Evolutionary conservation across 140 eudicot genomes (phyloP).

Genomic region (Anethum foeniculum): DNA sequence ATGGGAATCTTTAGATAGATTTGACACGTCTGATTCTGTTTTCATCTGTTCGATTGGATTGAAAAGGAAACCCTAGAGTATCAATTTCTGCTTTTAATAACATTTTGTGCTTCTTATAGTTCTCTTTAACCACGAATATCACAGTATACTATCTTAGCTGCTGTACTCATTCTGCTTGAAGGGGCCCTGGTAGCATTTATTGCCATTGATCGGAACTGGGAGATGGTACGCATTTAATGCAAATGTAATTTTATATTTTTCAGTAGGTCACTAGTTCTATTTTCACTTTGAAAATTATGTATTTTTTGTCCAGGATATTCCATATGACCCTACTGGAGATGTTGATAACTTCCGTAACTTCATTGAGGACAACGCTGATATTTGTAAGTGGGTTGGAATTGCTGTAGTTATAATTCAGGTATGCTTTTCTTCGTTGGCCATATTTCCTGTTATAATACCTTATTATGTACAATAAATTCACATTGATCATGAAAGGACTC

Average conservation of each 20-base stretch:
- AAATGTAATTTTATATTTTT: constrained; percentile 6
- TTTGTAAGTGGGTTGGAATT: constrained; percentile 77
- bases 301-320: constrained; percentile 50
- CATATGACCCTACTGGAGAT: constrained; percentile 75
- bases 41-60: not conserved
- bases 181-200: constrained; percentile 62
- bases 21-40: not conserved
- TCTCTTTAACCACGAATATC: constrained; percentile 33
- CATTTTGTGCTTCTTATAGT: constrained; percentile 3
- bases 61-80: not conserved
- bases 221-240: constrained; percentile 42
- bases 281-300: constrained; percentile 1
- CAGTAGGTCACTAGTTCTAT: not conserved
- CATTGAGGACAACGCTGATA: constrained; percentile 51
- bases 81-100: not conserved
- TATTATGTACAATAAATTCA: too few relatives aligned
- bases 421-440: constrained; percentile 2
- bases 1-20: not conserved
- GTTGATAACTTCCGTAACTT: constrained; percentile 54
- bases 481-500: not conserved
- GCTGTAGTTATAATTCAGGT: constrained; percentile 58
- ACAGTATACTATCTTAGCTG: constrained; percentile 53
- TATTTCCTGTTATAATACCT: not conserved
- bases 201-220: constrained; percentile 75
- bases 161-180: constrained; percentile 50